Percentiles rank a stretch among this genome's conserved stretches.
phyloP scores from a whole-genome alignment of 2,329 filamentous ascomycete species.

The Bimuria novae-zelandiae region DNA sequence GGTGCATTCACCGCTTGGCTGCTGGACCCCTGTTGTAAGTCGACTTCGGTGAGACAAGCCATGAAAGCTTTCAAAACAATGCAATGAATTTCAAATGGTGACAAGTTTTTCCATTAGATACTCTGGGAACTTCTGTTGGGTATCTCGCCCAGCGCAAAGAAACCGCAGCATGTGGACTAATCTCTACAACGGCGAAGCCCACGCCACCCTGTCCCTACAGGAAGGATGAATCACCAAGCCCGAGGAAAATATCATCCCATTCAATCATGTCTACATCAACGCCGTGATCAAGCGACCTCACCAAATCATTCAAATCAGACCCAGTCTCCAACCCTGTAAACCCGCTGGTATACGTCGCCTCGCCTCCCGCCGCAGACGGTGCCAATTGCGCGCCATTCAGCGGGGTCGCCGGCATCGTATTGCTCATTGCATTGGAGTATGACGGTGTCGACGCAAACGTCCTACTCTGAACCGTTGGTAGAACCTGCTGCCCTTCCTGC shows the following conservation, averaged over 20 bases:
- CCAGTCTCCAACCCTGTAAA: background rate
- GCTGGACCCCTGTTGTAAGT: background rate
- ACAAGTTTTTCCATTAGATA: background rate
- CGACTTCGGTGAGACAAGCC: no score
- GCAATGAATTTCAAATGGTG: background rate
- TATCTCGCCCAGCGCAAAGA: no score
- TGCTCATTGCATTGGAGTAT: background rate
- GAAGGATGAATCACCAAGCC: conserved; percentile 2
- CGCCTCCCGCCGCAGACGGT: background rate
- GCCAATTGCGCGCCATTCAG: background rate
- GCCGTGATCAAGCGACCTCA: conserved; percentile 15
- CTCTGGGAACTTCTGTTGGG: no score
- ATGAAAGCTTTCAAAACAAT: no score
- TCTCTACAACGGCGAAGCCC: no score
- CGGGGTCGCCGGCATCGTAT: background rate
- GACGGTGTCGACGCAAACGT: background rate
- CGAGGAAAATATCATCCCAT: conserved; percentile 20
- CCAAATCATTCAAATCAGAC: conserved; percentile 15
- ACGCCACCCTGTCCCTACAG: no score
- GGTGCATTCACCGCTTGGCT: conserved; percentile 14
- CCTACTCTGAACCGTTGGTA: background rate
- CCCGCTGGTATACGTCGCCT: background rate
- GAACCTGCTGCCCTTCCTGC: background rate
- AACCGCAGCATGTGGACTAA: no score
- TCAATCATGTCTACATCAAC: conserved; percentile 15